phyloP scores from a whole-genome alignment of 345 rosid genomes.

The Gossypium ekmanianum region DNA sequence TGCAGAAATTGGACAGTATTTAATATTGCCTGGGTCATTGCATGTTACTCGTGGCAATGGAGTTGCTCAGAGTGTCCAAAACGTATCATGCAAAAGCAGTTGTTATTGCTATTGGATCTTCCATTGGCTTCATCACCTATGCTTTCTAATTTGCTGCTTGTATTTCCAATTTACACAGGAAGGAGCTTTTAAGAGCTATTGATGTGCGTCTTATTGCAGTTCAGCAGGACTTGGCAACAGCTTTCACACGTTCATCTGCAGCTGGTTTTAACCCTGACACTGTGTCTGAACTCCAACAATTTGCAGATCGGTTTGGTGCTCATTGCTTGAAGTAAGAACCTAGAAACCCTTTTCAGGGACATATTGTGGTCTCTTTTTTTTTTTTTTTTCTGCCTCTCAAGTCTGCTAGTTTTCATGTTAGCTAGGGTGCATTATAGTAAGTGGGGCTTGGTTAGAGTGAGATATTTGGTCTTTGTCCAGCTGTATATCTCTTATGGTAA shows the following conservation, averaged over 20 bases:
- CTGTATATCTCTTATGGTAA: not conserved
- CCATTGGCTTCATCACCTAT: not conserved
- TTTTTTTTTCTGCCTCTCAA: not conserved
- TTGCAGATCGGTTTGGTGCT: constrained; percentile 87
- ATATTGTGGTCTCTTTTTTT: not conserved
- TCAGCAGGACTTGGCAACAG: constrained; percentile 68
- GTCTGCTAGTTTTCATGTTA: not conserved
- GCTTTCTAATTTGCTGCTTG: constrained; percentile 8
- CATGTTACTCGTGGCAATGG: not conserved
- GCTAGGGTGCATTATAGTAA: not conserved
- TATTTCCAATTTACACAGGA: constrained; percentile 41
- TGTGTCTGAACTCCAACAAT: constrained; percentile 63
- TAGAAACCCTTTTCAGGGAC: constrained; percentile 4
- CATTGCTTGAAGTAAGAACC: constrained; percentile 77
- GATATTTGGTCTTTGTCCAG: not conserved
- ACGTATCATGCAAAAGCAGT: not conserved
- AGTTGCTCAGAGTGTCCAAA: not conserved
- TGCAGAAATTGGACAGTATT: not conserved
- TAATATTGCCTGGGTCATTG: not conserved
- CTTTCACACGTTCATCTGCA: constrained; percentile 76
- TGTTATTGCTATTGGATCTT: constrained; percentile 3
- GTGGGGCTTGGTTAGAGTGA: not conserved
- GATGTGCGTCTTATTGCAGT: constrained; percentile 84
- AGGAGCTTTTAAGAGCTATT: constrained; percentile 93
- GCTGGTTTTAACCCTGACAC: constrained; percentile 77